Base-by-base conservation (phyloP, 306 rosid species). In the Inga oerstediana region DNA sequence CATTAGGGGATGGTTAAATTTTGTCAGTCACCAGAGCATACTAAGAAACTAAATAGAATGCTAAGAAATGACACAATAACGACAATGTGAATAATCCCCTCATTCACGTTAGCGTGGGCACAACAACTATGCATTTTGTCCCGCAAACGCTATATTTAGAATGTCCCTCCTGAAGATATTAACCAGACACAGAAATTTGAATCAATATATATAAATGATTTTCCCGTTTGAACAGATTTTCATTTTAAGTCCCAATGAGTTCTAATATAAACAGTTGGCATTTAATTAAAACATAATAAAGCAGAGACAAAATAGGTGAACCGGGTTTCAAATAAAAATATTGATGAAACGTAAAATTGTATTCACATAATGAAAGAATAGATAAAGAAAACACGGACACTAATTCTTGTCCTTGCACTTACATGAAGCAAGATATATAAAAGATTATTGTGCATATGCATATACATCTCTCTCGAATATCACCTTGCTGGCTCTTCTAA, bases 1-100 rank as follows among this genome's bases (percentile, higher is more conserved):
- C 59, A 81, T 69, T 32, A 72, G 39, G 14, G 27, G 58, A 77
- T 81, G 85, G 73, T 75, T 74, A 10, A 78, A 78, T 78, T 74
- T 10, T 24, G 61, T 68, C 73, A 59, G 64, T 59, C 80, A 78
- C 30, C 44, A 61, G 64, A 74, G 76, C 70, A 62, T 27, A 75
- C 44, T 35, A 69, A 30, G 52, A 84, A 78, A 16, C 67, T 8
- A 81, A 27, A 56, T 56, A 27, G 64, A 76, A 80, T 16, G n/a
- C 37, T 27, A n/a, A 77, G 39, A 84, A 67, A 64, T 59, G 8
- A 58, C 44, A 80, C 58, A 77, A 72, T 37, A 79, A 68, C 20
- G 48, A 46, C 39, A 41, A 22, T 20, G 86, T 62, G 30, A 79
- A 75, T 69, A 41, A 79, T 76, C 69, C 65, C 76, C 74, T 5